Evolutionary conservation across 768 basidiomycete genomes (phyloP).

Genomic region (Boletus pseudo-olivaceus): DNA sequence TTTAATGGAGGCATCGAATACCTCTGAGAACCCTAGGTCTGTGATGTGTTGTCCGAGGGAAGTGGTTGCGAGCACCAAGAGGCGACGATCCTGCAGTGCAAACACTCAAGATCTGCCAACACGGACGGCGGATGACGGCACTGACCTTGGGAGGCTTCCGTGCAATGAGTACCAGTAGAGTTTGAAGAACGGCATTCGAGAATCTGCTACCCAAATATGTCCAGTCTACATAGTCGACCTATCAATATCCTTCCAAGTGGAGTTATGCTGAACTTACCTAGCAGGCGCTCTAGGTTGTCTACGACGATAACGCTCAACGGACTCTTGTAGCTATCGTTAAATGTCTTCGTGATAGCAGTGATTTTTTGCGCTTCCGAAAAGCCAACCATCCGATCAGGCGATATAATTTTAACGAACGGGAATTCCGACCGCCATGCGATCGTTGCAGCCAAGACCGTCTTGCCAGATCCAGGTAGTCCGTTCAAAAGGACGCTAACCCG

Average conservation of each 20-base stretch:
- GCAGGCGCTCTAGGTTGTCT: conserved; percentile 88
- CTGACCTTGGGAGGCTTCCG: conserved; percentile 89
- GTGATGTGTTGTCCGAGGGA: conserved; percentile 82
- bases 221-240: conserved; percentile 63
- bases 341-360: conserved; percentile 85
- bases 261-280: conserved; percentile 53
- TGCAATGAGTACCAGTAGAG: conserved; percentile 82
- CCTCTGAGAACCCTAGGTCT: conserved; percentile 85
- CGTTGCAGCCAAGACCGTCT: conserved; percentile 91
- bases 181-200: conserved; percentile 90
- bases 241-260: conserved; percentile 4
- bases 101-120: conserved; percentile 7
- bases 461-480: conserved; percentile 88
- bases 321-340: conserved; percentile 95
- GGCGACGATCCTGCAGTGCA: conserved; percentile 72
- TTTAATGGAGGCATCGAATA: conserved; percentile 83
- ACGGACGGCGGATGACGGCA: neutral
- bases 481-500: conserved; percentile 88
- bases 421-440: conserved; percentile 92
- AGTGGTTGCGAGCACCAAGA: conserved; percentile 89
- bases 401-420: conserved; percentile 97
- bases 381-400: conserved; percentile 96
- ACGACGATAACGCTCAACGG: conserved; percentile 94
- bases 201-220: conserved; percentile 96
- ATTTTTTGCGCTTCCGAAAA: conserved; percentile 93